Conservation (phyloP, 164 flowering plant genomes). For the Vitis rotundifolia region DNA sequence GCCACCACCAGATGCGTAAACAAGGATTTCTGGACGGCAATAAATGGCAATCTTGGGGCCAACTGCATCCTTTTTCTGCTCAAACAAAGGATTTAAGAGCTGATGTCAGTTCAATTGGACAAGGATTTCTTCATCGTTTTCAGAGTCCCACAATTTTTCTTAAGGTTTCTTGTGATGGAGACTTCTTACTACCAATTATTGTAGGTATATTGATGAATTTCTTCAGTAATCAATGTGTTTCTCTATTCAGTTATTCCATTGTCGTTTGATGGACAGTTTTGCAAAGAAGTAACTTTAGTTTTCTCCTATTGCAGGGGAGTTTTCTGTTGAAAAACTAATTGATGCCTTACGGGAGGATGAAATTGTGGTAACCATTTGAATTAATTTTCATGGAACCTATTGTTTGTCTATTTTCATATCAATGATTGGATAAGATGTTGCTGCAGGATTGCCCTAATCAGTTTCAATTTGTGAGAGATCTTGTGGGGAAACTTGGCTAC, state of each 20-base stretch:
- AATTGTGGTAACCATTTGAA: slow-evolving; percentile 37
- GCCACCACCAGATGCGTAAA: slow-evolving; percentile 48
- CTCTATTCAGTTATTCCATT: neutral
- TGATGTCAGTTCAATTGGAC: slow-evolving; percentile 32
- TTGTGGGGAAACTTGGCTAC: slow-evolving; percentile 56
- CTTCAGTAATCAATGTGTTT: neutral
- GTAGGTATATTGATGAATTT: slow-evolving; percentile 47
- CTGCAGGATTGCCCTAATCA: slow-evolving; percentile 58
- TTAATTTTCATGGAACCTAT: neutral
- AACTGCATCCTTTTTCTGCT: slow-evolving; percentile 25
- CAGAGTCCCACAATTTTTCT: slow-evolving; percentile 70
- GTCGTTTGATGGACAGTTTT: slow-evolving; percentile 1
- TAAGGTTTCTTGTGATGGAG: slow-evolving; percentile 78
- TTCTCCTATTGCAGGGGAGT: slow-evolving; percentile 50
- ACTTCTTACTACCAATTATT: slow-evolving; percentile 63
- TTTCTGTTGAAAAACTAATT: slow-evolving; percentile 61
- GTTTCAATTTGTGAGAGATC: slow-evolving; percentile 49
- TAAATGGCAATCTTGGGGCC: slow-evolving; percentile 31
- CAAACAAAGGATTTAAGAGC: slow-evolving; percentile 27
- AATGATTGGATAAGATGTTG: slow-evolving; percentile 11
- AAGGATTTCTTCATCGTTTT: slow-evolving; percentile 55
- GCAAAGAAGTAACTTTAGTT: slow-evolving; percentile 1
- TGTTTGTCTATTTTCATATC: neutral
- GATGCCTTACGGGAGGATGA: slow-evolving; percentile 38
- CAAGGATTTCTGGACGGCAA: slow-evolving; percentile 49